Conservation (phyloP, 75 land plant species). For the Pseudotsuga menziesii region DNA sequence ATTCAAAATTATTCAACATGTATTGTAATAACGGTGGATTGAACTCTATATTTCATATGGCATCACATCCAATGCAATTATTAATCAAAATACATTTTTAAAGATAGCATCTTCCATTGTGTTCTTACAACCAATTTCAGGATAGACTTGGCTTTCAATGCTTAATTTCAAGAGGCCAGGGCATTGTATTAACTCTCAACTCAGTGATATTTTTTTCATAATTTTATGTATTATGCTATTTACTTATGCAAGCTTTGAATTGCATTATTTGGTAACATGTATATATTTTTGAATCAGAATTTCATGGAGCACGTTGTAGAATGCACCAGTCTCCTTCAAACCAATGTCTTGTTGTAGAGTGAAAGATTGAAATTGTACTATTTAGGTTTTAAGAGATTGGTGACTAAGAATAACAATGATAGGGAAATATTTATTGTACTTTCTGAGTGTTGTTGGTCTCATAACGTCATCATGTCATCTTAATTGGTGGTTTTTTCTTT, state of each 20-base stretch:
- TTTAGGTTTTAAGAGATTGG: too few relatives aligned
- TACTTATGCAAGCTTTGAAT: neutral
- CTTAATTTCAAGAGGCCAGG: neutral
- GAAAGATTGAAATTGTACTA: too few relatives aligned
- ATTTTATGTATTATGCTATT: neutral
- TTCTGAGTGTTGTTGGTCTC: too few relatives aligned
- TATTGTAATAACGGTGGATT: neutral
- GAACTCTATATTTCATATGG: neutral
- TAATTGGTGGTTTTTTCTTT: too few relatives aligned
- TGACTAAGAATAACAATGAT: too few relatives aligned
- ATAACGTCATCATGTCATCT: too few relatives aligned
- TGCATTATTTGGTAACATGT: constrained; percentile 15
- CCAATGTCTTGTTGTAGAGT: too few relatives aligned
- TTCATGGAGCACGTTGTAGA: too few relatives aligned
- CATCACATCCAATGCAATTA: neutral
- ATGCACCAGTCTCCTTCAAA: too few relatives aligned
- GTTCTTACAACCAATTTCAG: neutral
- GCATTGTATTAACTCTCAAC: neutral
- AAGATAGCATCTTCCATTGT: neutral
- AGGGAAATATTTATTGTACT: too few relatives aligned
- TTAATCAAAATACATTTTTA: neutral
- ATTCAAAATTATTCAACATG: neutral
- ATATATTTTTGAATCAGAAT: too few relatives aligned
- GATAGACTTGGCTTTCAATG: constrained; percentile 1
- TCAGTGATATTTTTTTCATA: neutral